Percentiles rank a stretch among this genome's conserved stretches.
Conservation (phyloP, 2,329 filamentous ascomycete genomes). For the Fusarium citri region DNA sequence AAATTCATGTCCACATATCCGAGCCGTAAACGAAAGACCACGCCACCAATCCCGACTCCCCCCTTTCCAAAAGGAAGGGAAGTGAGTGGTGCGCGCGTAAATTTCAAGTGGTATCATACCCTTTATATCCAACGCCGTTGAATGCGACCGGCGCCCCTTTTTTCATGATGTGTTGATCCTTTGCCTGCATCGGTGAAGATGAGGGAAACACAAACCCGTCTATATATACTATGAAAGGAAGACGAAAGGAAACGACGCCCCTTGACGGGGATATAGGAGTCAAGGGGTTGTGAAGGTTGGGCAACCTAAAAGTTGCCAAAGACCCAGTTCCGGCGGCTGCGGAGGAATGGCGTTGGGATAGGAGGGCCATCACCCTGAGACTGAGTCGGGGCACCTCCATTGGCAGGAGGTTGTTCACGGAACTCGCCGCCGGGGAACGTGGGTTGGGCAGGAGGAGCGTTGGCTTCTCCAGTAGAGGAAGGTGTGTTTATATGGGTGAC, state of each 20-base stretch:
- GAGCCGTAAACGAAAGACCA: conserved; percentile 19
- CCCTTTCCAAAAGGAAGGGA: background rate
- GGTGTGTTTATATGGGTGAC: conserved; percentile 32
- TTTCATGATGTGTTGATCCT: conserved; percentile 17
- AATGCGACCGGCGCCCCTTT: conserved; percentile 43
- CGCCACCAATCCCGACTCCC: background rate
- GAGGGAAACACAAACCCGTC: conserved; percentile 15
- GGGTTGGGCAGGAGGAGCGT: conserved; percentile 10
- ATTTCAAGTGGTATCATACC: conserved; percentile 42
- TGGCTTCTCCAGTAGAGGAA: conserved; percentile 10
- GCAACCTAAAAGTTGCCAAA: conserved; percentile 39
- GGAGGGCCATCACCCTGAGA: conserved; percentile 26
- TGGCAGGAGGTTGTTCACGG: conserved; percentile 32
- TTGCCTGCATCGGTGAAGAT: conserved; percentile 15
- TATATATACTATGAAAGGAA: conserved; percentile 33
- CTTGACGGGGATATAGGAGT: conserved; percentile 3
- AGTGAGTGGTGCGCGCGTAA: conserved; percentile 8
- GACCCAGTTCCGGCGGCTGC: conserved; percentile 42
- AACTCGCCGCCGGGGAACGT: conserved; percentile 42
- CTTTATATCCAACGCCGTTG: conserved; percentile 46
- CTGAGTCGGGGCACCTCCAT: conserved; percentile 6
- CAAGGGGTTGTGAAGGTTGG: background rate
- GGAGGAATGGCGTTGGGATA: conserved; percentile 39
- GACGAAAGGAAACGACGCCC: conserved; percentile 26
- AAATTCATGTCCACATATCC: conserved; percentile 22